Evolutionary conservation across 2,329 filamentous ascomycete genomes (phyloP).

Genomic region (Colletotrichum incanum): DNA sequence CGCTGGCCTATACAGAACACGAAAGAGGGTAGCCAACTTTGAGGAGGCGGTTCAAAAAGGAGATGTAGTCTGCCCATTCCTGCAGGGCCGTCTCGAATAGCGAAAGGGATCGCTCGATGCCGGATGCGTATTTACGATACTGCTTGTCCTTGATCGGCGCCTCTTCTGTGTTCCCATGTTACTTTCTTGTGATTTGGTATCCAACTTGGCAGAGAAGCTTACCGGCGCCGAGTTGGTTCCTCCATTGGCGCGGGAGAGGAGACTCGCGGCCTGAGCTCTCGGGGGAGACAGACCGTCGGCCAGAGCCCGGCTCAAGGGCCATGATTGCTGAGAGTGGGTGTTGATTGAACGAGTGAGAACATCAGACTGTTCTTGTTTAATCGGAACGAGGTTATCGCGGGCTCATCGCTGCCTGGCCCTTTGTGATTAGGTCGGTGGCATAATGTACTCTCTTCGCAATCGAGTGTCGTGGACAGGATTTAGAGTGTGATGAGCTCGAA

Average conservation of each 20-base stretch:
- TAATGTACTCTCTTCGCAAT: conserved; percentile 41
- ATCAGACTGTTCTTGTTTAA: conserved; percentile 32
- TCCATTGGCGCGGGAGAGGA: conserved; percentile 82
- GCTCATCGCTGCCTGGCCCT: conserved; percentile 48
- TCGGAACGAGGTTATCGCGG: conserved; percentile 38
- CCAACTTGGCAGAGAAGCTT: conserved; percentile 51
- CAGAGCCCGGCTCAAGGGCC: conserved; percentile 74
- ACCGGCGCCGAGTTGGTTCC: conserved; percentile 85
- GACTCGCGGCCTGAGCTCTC: conserved; percentile 88
- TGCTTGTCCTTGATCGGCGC: conserved; percentile 73
- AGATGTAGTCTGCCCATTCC: conserved; percentile 99
- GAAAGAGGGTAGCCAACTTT: conserved; percentile 74
- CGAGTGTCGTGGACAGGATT: conserved; percentile 34
- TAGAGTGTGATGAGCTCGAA: conserved; percentile 28
- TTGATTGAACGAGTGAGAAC: conserved; percentile 37
- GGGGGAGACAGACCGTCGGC: conserved; percentile 77
- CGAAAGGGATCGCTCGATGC: conserved; percentile 87
- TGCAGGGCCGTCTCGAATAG: conserved; percentile 94
- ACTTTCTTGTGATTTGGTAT: conserved; percentile 18
- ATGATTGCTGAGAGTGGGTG: conserved; percentile 59
- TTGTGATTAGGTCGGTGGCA: conserved; percentile 1
- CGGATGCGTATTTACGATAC: conserved; percentile 90
- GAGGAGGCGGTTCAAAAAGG: conserved; percentile 90
- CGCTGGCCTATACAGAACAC: not conserved
- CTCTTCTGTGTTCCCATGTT: conserved; percentile 62